Base-by-base conservation (phyloP, 2,329 filamentous ascomycete genomes). In the Trichoderma koningiopsis region DNA sequence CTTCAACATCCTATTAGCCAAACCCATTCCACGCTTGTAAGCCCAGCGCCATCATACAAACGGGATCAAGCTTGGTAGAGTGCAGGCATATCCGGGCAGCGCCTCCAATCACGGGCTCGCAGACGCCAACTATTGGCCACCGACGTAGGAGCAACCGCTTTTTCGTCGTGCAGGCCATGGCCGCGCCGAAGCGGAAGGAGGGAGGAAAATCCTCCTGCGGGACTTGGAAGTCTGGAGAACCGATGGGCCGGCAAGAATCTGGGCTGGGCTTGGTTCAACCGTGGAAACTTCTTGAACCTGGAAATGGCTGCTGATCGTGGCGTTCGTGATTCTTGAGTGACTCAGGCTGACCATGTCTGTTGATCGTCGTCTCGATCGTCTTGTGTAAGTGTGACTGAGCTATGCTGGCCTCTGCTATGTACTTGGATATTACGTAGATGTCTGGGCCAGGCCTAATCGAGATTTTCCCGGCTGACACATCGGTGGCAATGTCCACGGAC, bases 101-200 rank as follows among this genome's bases (percentile, higher is more conserved):
- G 37, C 22, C 59, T 61, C 67, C 53, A 69, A 69, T 69, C 59
- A 69, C 22, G n/a, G n/a, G 40, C 52, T 11, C 22, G 40, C 35
- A 43, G 37, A 24, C n/a, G 24, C 33, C 40, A n/a, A 29, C 27
- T 65, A n/a, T 43, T 31, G 62, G 62, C 62, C 62, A 65, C 62
- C 62, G 52, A 65, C 62, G 62, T 65, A 53, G 60, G 35, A 8
- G 27, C 43, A 33, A 2, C 40, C n/a, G 16, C 40, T 19, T 43
- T 24, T 27, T 49, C 47, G 47, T 49, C n/a, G 47, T 24, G n/a
- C 22, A 49, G 22, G n/a, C 6, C 16, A 43, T 43, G 47, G 47
- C 47, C 8, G n/a, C 47, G 47, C 47, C 47, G 47, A 49, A 49
- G 47, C n/a, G 47, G 27, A 33, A 43, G 53, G 27, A 33, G 29